Base-by-base conservation (phyloP, 2,329 filamentous ascomycete genomes). In the Teratosphaeria epicoccoides region DNA sequence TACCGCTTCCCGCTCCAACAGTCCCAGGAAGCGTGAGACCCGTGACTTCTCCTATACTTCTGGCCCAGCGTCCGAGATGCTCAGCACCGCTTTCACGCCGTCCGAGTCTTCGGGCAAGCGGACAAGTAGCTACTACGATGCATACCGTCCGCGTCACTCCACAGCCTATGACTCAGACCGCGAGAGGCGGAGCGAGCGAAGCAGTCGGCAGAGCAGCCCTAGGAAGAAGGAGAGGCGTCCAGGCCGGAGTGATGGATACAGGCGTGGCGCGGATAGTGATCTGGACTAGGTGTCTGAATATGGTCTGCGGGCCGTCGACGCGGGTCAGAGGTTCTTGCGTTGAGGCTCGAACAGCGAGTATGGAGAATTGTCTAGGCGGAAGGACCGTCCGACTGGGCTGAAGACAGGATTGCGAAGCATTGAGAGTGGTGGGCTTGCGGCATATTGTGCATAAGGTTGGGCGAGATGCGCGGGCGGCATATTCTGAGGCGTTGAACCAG, bases 21-120 rank as follows among this genome's bases (percentile, higher is more conserved):
- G 61, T 45, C 66, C 65, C 6, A 63, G 62, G 57, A 67, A 68
- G 55, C 46, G 63, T 33, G 64, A 68, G 6, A 40, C 33, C n/a
- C 60, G 63, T 40, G 64, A 68, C 40, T 67, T 67, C 58, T 63
- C 61, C 26, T 68, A 67, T 59, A 53, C 55, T 6, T 50, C 56
- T n/a, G 65, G 59, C 12, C 61, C 66, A 1, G 63, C 59, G 24
- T 61, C 58, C 12, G 66, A 68, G 52, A 55, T 55, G 12, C 54
- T 65, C 14, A 66, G 62, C 57, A 67, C 68, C 22, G 65, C 69
- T 14, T 73, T 74, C 64, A 73, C 71, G 0, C 66, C 63, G 49
- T 61, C 64, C 47, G 58, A 52, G 4, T 22, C 26, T 57, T 59
- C 59, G 23, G 56, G 51, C 20, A 59, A 56, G 43, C 52, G 61